Evolutionary conservation across 2,329 filamentous ascomycete species (phyloP).

Genomic region (Huntiella decipiens): DNA sequence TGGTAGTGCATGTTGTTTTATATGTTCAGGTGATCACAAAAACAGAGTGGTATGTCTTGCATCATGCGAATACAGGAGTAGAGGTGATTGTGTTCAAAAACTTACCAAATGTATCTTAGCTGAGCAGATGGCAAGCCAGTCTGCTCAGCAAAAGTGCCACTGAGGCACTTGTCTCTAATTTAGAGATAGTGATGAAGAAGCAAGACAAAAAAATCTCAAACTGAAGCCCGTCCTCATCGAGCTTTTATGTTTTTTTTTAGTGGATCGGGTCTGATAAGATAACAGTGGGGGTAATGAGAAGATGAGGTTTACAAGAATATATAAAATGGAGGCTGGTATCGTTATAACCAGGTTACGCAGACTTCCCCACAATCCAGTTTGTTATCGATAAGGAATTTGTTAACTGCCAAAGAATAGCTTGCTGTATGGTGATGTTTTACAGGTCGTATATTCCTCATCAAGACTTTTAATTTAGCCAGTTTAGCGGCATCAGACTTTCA

Average conservation of each 20-base stretch:
- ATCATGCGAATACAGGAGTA: constrained; percentile 6
- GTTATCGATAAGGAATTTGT: neutral
- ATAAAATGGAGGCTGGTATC: neutral
- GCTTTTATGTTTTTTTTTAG: constrained; percentile 8
- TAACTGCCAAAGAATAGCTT: no score
- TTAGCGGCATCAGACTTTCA: neutral
- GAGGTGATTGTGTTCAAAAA: neutral
- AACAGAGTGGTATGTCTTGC: constrained; percentile 12
- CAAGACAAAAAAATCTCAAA: neutral
- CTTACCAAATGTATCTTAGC: neutral
- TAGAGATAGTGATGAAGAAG: neutral
- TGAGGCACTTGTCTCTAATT: neutral
- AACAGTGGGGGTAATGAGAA: constrained; percentile 7
- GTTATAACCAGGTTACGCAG: neutral
- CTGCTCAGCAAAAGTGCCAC: neutral
- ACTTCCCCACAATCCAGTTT: neutral
- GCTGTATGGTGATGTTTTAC: no score
- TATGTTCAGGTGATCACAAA: constrained; percentile 23
- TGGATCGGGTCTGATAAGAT: neutral
- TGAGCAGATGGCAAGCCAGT: neutral
- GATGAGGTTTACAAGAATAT: neutral
- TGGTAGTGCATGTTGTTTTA: constrained; percentile 52
- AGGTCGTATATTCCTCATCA: no score
- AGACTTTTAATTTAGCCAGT: no score
- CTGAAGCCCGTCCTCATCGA: neutral